Conservation (phyloP, 257 asterid genomes). For the Voacanga thouarsii region DNA sequence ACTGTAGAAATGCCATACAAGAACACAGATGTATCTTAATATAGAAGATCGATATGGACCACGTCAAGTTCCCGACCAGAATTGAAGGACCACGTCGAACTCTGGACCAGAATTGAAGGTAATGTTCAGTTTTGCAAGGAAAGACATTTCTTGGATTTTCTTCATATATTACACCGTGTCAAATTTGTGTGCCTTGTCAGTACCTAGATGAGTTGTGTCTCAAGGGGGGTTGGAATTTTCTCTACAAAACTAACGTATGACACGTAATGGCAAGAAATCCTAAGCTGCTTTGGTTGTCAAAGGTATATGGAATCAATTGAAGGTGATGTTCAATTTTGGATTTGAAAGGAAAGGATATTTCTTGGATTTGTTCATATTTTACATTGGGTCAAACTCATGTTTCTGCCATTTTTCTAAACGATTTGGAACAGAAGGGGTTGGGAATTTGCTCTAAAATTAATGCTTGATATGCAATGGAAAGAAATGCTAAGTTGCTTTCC, state of each 20-base stretch:
- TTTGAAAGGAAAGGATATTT: too few species aligned
- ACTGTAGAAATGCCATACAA: neutral
- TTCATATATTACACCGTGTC: neutral
- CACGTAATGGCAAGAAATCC: neutral
- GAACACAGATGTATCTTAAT: neutral
- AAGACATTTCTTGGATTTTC: neutral
- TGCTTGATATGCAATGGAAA: neutral
- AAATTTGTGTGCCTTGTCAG: neutral
- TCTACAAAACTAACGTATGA: neutral
- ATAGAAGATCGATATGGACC: neutral
- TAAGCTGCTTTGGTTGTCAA: neutral
- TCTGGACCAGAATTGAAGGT: neutral
- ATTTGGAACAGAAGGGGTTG: neutral
- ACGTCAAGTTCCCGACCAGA: too few species aligned
- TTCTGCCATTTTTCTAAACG: too few species aligned
- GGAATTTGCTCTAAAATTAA: neutral
- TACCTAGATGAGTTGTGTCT: neutral
- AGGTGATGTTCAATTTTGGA: too few species aligned
- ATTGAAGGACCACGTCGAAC: too few species aligned
- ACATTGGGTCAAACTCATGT: too few species aligned
- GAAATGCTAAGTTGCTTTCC: neutral
- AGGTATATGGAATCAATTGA: neutral
- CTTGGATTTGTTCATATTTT: too few species aligned
- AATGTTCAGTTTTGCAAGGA: too few species aligned
- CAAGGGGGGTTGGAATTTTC: neutral